Conservation (phyloP, 1,284 basidiomycete genomes). For the Abortiporus biennis region DNA sequence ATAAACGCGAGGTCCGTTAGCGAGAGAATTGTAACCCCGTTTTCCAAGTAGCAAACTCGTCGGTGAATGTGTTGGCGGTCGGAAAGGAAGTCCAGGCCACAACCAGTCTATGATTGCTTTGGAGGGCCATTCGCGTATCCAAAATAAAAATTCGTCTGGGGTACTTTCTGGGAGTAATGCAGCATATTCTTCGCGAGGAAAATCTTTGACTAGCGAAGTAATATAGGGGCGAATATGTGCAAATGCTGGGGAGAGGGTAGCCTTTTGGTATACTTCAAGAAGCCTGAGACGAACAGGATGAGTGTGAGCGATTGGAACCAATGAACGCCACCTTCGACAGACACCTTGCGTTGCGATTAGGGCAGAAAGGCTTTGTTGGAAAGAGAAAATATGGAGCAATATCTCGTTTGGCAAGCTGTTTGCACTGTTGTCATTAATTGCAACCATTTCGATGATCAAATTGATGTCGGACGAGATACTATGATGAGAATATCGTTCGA, state of each 20-base stretch:
- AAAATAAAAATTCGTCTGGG: conserved; percentile 10
- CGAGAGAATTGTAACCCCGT: too few relatives aligned
- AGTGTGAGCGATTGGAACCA: conserved; percentile 7
- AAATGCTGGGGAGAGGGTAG: conserved; percentile 3
- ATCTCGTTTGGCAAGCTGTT: conserved; percentile 14
- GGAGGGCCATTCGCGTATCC: conserved; percentile 13
- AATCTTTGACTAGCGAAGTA: not conserved
- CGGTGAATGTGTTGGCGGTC: too few relatives aligned
- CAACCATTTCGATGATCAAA: too few relatives aligned
- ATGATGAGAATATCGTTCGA: too few relatives aligned
- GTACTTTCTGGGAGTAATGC: conserved; percentile 1
- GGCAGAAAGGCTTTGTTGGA: conserved; percentile 7
- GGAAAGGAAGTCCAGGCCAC: conserved; percentile 11
- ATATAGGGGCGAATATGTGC: conserved; percentile 4
- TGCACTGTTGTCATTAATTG: too few relatives aligned
- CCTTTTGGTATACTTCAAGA: conserved; percentile 8
- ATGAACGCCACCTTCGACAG: conserved; percentile 9
- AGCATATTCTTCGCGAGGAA: conserved; percentile 10
- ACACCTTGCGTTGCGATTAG: conserved; percentile 9
- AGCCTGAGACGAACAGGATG: conserved; percentile 6
- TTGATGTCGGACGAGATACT: too few relatives aligned
- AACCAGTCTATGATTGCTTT: conserved; percentile 10
- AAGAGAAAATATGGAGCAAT: conserved; percentile 10
- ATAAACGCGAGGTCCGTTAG: too few relatives aligned
- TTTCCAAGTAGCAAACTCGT: too few relatives aligned